Evolutionary conservation across 345 rosid genomes (phyloP).

Genomic region (Camelina laxa): DNA sequence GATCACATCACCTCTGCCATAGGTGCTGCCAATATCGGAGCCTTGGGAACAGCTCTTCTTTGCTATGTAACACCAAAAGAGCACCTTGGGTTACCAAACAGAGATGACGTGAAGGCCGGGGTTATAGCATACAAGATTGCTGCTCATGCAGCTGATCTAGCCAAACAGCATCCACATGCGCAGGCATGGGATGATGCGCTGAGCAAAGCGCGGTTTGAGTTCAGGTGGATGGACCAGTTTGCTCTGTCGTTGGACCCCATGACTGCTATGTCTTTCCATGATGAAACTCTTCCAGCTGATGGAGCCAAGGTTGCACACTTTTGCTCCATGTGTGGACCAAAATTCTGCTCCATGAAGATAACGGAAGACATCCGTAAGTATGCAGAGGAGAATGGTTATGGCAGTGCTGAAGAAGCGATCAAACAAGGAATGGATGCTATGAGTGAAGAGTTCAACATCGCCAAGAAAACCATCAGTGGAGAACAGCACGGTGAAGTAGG

Average conservation of each 20-base stretch:
- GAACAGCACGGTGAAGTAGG: slow-evolving; percentile 98
- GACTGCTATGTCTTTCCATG: slow-evolving; percentile 99
- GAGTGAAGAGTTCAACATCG: slow-evolving; percentile 91
- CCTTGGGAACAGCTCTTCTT: slow-evolving; percentile 98
- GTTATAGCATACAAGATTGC: slow-evolving; percentile 97
- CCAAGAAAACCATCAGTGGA: slow-evolving; percentile 89
- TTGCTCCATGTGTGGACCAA: slow-evolving; percentile 99
- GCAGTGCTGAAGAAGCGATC: slow-evolving; percentile 88
- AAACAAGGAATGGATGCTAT: slow-evolving; percentile 90
- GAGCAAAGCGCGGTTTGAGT: slow-evolving; percentile 96
- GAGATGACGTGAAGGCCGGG: slow-evolving; percentile 97
- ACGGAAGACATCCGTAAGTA: slow-evolving; percentile 97
- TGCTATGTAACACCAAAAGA: slow-evolving; percentile 99
- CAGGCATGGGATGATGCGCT: slow-evolving; percentile 98
- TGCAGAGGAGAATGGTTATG: slow-evolving; percentile 97
- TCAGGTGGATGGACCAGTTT: slow-evolving; percentile 99
- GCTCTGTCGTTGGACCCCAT: slow-evolving; percentile 95
- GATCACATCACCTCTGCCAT: slow-evolving; percentile 99
- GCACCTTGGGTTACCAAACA: slow-evolving; percentile 96
- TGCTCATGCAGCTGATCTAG: slow-evolving; percentile 98
- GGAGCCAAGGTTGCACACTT: slow-evolving; percentile 99
- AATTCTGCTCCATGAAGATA: slow-evolving; percentile 99
- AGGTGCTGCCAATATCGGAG: slow-evolving; percentile 99
- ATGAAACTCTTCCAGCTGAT: slow-evolving; percentile 94
- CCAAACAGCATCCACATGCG: slow-evolving; percentile 92